phyloP scores from a whole-genome alignment of 2,329 filamentous ascomycete genomes.

The Fusarium domesticum region DNA sequence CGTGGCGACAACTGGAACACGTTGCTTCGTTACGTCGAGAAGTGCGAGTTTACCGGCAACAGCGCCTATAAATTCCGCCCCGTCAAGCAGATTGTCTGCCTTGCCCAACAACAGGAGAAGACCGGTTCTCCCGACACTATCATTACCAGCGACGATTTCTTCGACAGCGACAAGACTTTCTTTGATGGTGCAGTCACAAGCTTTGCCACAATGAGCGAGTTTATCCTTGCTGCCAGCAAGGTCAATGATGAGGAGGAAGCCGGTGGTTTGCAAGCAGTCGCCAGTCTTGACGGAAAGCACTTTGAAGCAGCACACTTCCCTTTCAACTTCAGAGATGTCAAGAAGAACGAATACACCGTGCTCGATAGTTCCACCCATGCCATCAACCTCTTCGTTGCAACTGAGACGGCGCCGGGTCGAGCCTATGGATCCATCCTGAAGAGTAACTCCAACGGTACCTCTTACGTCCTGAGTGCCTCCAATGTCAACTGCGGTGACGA shows the following conservation, averaged over 20 bases:
- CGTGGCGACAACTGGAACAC: conserved; percentile 78
- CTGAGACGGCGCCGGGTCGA: conserved; percentile 60
- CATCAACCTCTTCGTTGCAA: conserved; percentile 89
- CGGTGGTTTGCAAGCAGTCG: conserved; percentile 69
- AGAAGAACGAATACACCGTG: conserved; percentile 84
- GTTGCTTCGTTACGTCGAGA: conserved; percentile 69
- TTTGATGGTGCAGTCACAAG: conserved; percentile 64
- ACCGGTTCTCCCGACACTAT: conserved; percentile 64
- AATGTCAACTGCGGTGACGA: conserved; percentile 75
- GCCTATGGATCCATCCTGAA: conserved; percentile 89
- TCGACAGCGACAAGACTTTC: conserved; percentile 54
- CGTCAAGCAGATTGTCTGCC: conserved; percentile 57
- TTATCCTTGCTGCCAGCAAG: conserved; percentile 79
- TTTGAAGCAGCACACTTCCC: conserved; percentile 88
- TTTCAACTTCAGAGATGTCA: conserved; percentile 72
- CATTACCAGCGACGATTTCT: conserved; percentile 75
- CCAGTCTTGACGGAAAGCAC: conserved; percentile 77
- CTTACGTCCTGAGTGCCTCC: conserved; percentile 79
- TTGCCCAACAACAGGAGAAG: conserved; percentile 53
- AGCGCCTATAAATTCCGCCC: conserved; percentile 53
- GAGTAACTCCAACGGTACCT: conserved; percentile 97
- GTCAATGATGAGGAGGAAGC: conserved; percentile 52
- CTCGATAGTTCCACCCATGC: conserved; percentile 93
- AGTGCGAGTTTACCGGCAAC: conserved; percentile 82
- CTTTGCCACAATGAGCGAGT: conserved; percentile 95